These are phyloP conservation scores for Phytophthora capsici DNA, from an alignment of 352 stramenopile genomes.

Conservation along the genomic window DNA sequence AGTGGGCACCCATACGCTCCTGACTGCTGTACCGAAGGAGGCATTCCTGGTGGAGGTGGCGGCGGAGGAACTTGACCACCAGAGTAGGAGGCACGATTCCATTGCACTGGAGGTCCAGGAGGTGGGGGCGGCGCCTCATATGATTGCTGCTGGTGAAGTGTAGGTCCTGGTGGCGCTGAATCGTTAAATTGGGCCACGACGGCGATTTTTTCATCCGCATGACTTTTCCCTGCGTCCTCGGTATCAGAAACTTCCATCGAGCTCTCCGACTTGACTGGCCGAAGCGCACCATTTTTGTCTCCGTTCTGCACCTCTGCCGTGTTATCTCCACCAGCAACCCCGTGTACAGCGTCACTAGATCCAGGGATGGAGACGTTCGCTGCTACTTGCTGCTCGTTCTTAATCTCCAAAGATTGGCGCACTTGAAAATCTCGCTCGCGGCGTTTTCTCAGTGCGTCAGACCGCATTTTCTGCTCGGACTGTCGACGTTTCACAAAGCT, in stretches of 20 bases:
- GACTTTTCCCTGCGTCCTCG: conserved; percentile 35
- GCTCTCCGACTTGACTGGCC: conserved; percentile 52
- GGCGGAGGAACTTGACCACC: conserved; percentile 17
- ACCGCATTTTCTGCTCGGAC: conserved; percentile 80
- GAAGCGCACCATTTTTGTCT: conserved; percentile 17
- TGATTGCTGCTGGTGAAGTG: conserved; percentile 17
- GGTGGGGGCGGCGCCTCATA: conserved; percentile 8
- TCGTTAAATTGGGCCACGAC: conserved; percentile 4
- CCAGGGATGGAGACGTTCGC: conserved; percentile 11
- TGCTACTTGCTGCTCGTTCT: conserved; percentile 35
- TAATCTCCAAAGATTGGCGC: conserved; percentile 62
- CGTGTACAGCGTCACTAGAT: conserved; percentile 20
- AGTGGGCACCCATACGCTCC: conserved; percentile 30
- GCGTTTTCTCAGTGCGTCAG: conserved; percentile 72
- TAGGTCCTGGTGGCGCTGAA: neutral
- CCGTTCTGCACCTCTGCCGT: conserved; percentile 27
- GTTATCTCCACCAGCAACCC: conserved; percentile 11
- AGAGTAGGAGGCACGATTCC: conserved; percentile 23
- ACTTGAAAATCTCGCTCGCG: conserved; percentile 81
- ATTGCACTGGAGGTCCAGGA: conserved; percentile 19
- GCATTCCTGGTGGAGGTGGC: conserved; percentile 23
- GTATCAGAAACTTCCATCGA: conserved; percentile 78
- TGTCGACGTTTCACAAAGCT: conserved; percentile 82
- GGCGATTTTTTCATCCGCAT: neutral
- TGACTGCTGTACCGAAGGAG: conserved; percentile 15